A percentile compares a stretch with the other conserved stretches of the same genome.
phyloP scores from a whole-genome alignment of 352 stramenopile species.

The Pythium brachiatum region DNA sequence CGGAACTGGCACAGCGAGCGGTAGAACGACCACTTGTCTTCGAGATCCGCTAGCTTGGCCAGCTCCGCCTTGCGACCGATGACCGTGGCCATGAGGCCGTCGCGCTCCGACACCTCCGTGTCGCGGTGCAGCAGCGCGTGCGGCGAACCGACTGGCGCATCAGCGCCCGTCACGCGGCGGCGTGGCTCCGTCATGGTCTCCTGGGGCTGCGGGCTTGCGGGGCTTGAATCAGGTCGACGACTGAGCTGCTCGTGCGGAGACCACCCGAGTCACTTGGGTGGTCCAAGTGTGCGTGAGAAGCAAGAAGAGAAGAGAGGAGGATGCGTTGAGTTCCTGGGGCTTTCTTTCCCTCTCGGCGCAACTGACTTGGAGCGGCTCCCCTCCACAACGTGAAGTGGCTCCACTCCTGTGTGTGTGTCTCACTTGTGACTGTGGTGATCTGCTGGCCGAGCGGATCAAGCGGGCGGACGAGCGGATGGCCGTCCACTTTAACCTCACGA shows the following conservation, averaged over 20 bases:
- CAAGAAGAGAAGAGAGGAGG: conserved; percentile 7
- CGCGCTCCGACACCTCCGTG: conserved; percentile 20
- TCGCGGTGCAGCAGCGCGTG: conserved; percentile 10
- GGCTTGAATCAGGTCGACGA: conserved; percentile 21
- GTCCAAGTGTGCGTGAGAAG: not conserved
- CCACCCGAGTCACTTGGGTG: not conserved
- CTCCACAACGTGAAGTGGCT: conserved; percentile 23
- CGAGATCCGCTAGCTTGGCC: conserved; percentile 56
- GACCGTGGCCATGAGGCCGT: conserved; percentile 58
- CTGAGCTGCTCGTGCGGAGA: conserved; percentile 2
- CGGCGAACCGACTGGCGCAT: conserved; percentile 10
- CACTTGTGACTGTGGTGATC: not conserved
- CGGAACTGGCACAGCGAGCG: conserved; percentile 80
- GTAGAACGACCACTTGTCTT: conserved; percentile 73
- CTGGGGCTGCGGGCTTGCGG: conserved; percentile 1
- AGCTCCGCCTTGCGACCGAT: conserved; percentile 62
- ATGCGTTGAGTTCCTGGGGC: conserved; percentile 9
- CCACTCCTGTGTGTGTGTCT: not conserved
- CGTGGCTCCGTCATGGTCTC: not conserved
- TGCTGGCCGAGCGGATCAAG: conserved; percentile 13
- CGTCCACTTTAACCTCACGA: conserved; percentile 27
- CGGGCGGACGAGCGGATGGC: not conserved
- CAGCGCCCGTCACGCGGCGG: conserved; percentile 3
- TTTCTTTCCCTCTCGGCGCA: conserved; percentile 4
- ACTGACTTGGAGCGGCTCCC: conserved; percentile 19